These are phyloP conservation scores for Mangifera indica DNA, from an alignment of 345 rosid species.

Conservation along the genomic window DNA sequence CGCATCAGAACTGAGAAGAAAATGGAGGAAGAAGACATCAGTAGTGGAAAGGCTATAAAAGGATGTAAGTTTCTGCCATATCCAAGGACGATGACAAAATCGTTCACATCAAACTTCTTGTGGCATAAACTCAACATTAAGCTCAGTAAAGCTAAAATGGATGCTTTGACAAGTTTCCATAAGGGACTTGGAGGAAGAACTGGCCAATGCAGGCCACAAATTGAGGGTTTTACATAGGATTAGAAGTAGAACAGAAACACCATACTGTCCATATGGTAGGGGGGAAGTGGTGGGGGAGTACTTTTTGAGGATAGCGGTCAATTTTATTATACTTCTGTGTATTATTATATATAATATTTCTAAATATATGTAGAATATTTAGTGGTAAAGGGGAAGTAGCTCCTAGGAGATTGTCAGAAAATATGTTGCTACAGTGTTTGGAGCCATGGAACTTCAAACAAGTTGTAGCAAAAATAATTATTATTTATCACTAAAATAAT, in stretches of 20 bases:
- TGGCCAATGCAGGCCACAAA: conserved; percentile 3
- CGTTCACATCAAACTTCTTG: not conserved
- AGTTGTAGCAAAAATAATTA: not conserved
- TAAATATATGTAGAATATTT: conserved; percentile 6
- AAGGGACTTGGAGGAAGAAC: too few relatives aligned
- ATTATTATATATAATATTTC: too few relatives aligned
- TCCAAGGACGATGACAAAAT: not conserved
- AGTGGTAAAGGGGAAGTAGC: conserved; percentile 19
- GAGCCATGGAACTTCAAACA: conserved; percentile 9
- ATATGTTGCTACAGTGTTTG: not conserved
- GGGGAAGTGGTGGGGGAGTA: conserved; percentile 34
- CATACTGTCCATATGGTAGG: conserved; percentile 49
- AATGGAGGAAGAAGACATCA: conserved; percentile 8
- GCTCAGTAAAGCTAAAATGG: conserved; percentile 4
- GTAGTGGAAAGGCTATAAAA: not conserved
- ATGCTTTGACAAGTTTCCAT: too few relatives aligned
- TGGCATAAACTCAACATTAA: not conserved
- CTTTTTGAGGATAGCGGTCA: conserved; percentile 25
- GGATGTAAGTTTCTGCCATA: conserved; percentile 4
- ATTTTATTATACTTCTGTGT: not conserved
- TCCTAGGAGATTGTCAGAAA: conserved; percentile 3
- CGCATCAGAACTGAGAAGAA: not conserved
- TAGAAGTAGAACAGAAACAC: conserved; percentile 41
- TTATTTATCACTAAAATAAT: not conserved
- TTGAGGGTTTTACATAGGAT: conserved; percentile 5